Conservation (phyloP, 345 rosid genomes). For the Bruguiera sexangula region DNA sequence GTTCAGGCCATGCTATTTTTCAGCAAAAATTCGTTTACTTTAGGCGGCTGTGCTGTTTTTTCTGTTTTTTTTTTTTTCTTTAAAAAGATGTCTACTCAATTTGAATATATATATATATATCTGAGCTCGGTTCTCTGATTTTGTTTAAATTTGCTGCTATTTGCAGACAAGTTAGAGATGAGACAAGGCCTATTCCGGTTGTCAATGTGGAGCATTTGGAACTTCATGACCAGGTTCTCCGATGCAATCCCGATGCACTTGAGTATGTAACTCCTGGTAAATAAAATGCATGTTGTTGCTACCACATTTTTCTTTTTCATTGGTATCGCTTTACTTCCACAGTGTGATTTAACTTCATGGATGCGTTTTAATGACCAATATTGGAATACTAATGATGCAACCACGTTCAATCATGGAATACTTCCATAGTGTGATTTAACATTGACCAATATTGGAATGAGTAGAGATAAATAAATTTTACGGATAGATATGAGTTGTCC, state of each 20-base stretch:
- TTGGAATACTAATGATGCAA: neutral
- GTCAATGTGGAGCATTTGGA: constrained; percentile 45
- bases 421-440: too few species aligned
- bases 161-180: constrained; percentile 66
- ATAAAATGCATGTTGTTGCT: constrained; percentile 39
- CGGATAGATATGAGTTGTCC: neutral
- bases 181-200: constrained; percentile 29
- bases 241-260: constrained; percentile 63
- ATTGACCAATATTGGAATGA: neutral
- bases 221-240: constrained; percentile 66
- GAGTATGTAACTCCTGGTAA: constrained; percentile 85
- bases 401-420: too few species aligned
- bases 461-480: neutral
- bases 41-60: too few species aligned
- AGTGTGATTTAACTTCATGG: neutral
- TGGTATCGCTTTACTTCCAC: neutral
- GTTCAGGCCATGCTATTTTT: too few species aligned
- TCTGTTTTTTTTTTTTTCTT: too few species aligned
- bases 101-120: neutral
- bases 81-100: neutral
- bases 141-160: neutral
- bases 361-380: neutral
- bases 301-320: neutral
- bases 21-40: too few species aligned
- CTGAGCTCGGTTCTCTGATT: neutral